Evolutionary conservation across 2,329 filamentous ascomycete species (phyloP).

Genomic region (Fusarium temperatum): DNA sequence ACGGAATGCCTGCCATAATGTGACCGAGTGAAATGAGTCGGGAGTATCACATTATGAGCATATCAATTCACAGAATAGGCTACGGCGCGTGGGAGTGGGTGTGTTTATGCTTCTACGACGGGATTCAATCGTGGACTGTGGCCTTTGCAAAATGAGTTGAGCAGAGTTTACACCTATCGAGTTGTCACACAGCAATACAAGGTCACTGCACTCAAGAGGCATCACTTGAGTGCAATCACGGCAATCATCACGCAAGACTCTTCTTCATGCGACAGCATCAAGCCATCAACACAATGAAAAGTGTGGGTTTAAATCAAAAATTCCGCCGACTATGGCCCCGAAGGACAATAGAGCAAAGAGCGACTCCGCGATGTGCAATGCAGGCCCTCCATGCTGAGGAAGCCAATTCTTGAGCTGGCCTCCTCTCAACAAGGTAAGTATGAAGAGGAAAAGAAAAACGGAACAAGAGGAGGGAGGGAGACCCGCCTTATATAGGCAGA

Average conservation of each 20-base stretch:
- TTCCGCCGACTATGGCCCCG: slow-evolving; percentile 63
- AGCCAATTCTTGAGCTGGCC: slow-evolving; percentile 57
- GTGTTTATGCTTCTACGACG: too few species aligned
- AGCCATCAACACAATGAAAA: slow-evolving; percentile 58
- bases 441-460: slow-evolving; percentile 54
- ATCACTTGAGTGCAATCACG: accelerated
- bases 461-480: background rate
- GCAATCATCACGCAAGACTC: slow-evolving; percentile 24
- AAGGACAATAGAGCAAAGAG: slow-evolving; percentile 61
- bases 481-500: slow-evolving; percentile 46
- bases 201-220: accelerated
- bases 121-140: background rate
- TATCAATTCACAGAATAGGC: too few species aligned
- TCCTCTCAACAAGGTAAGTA: slow-evolving; percentile 63
- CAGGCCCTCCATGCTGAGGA: slow-evolving; percentile 58
- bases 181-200: too few species aligned
- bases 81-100: background rate
- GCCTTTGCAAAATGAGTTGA: background rate
- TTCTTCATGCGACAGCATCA: slow-evolving; percentile 55
- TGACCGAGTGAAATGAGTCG: too few species aligned
- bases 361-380: slow-evolving; percentile 65
- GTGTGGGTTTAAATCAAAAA: slow-evolving; percentile 58
- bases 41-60: background rate
- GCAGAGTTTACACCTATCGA: accelerated
- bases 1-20: background rate